Base-by-base conservation (phyloP, 1,139 yeast genomes). In the Trichomonascaceae sp. region DNA sequence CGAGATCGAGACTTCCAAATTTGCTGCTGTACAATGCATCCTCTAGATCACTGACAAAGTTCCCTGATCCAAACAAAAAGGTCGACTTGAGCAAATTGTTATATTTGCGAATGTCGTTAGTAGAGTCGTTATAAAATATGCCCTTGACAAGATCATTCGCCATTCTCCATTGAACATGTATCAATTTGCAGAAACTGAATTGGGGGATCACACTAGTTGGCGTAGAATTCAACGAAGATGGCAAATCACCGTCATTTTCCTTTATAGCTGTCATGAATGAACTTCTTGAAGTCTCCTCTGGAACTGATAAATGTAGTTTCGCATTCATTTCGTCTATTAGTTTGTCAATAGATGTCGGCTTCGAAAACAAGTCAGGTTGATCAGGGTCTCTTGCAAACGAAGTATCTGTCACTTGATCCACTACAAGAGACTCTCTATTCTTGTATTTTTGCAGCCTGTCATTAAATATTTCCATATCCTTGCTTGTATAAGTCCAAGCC, bases 51-150 rank as follows among this genome's bases (percentile, higher is more conserved):
- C 55, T 46, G 2, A 53, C 55, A 43, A 63, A 51, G 17, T 43
- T 50, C 2, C 66, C 66, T 38, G 53, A 51, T 2, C 55, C 53
- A 20, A 63, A 47, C 24, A 63, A 55, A 51, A 47, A 55, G 1
- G 57, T 51, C 17, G 54, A 52, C 32, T 55, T 54, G 9, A 62
- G 38, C 9, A 63, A 47, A 7, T 19, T 38, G 1, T 57, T 51
- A 36, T 62, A 61, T 27, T 43, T 49, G 9, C 32, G 41, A 18
- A 61, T 36, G 32, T 55, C 44, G 18, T 52, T 45, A 5, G 49
- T 48, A 32, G 56, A 54, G 7, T 32, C 41, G 13, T 45, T 17
- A 12, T 38, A 45, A 45, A 63, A 58, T 8, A 61, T 47, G 9
- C 49, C 50, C 45, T 57, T 24, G 6, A 61, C 60, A 8, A 59